Conservation (phyloP, 768 basidiomycete genomes). For the Ramaria sp. region DNA sequence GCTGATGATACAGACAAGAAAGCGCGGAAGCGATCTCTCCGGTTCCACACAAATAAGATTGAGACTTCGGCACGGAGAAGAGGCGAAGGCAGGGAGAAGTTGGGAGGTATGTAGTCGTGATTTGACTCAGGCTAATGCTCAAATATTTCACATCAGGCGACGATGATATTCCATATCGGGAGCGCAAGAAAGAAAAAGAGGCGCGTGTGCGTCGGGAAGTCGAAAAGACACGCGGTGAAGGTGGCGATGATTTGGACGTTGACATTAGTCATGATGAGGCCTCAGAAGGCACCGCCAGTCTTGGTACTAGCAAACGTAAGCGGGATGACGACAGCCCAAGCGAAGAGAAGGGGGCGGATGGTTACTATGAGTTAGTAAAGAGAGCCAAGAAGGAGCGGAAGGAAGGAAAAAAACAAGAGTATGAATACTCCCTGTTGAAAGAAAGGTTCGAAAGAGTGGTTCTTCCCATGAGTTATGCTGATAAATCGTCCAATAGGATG, state of each 20-base stretch:
- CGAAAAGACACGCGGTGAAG: conserved; percentile 33
- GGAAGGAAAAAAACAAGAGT: conserved; percentile 69
- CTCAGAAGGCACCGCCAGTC: conserved; percentile 21
- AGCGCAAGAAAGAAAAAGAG: conserved; percentile 56
- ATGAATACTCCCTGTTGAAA: conserved; percentile 53
- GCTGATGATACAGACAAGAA: conserved; percentile 78
- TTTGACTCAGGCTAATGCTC: not conserved
- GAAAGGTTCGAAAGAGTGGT: conserved; percentile 37
- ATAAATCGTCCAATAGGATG: conserved; percentile 17
- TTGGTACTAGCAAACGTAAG: conserved; percentile 23
- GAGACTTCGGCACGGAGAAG: conserved; percentile 71
- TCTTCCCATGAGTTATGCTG: not conserved
- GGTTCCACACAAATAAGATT: conserved; percentile 91
- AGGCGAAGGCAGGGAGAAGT: conserved; percentile 55
- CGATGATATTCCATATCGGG: conserved; percentile 88
- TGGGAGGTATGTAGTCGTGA: conserved; percentile 34
- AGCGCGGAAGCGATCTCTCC: conserved; percentile 69
- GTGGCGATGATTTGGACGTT: conserved; percentile 60
- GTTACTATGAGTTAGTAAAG: conserved; percentile 89
- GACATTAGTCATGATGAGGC: conserved; percentile 32
- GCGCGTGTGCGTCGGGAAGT: conserved; percentile 44
- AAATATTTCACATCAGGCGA: conserved; percentile 41
- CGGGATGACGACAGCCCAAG: conserved; percentile 20
- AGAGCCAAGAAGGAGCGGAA: conserved; percentile 59
- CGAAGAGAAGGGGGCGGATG: conserved; percentile 42